These are phyloP conservation scores for Capsicum chinense DNA, from an alignment of 257 asterid species.

Conservation along the genomic window DNA sequence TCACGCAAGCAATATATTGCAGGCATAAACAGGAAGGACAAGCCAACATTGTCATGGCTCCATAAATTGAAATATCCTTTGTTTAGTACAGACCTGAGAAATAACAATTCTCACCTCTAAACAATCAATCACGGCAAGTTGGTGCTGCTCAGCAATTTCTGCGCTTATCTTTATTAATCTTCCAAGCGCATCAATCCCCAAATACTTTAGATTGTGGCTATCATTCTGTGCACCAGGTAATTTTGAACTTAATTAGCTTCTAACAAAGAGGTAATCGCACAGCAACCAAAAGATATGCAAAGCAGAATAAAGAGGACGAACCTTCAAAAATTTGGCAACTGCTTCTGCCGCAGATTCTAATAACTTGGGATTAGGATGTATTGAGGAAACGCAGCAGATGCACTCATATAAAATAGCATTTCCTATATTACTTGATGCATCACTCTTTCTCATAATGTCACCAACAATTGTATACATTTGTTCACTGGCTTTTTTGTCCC, in stretches of 20 bases:
- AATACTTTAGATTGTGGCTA: constrained; percentile 96
- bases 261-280: constrained; percentile 19
- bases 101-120: constrained; percentile 64
- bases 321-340: constrained; percentile 85
- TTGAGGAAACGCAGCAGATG: constrained; percentile 87
- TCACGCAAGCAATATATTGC: constrained; percentile 1
- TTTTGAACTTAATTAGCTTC: constrained; percentile 27
- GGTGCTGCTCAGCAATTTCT: constrained; percentile 96
- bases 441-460: constrained; percentile 85
- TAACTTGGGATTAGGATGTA: constrained; percentile 85
- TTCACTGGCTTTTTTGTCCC: constrained; percentile 93
- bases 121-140: constrained; percentile 96
- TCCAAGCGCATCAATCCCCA: constrained; percentile 98
- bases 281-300: constrained; percentile 17
- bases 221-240: constrained; percentile 72
- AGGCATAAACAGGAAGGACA: neutral
- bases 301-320: constrained; percentile 42
- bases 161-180: constrained; percentile 92
- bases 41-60: constrained; percentile 18
- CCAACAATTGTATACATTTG: constrained; percentile 91
- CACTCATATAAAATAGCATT: constrained; percentile 93
- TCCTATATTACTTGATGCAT: constrained; percentile 84
- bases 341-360: constrained; percentile 92
- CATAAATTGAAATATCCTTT: constrained; percentile 19
- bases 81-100: neutral